phyloP scores from a whole-genome alignment of 2,329 filamentous ascomycete genomes.

The Neurospora sp. region DNA sequence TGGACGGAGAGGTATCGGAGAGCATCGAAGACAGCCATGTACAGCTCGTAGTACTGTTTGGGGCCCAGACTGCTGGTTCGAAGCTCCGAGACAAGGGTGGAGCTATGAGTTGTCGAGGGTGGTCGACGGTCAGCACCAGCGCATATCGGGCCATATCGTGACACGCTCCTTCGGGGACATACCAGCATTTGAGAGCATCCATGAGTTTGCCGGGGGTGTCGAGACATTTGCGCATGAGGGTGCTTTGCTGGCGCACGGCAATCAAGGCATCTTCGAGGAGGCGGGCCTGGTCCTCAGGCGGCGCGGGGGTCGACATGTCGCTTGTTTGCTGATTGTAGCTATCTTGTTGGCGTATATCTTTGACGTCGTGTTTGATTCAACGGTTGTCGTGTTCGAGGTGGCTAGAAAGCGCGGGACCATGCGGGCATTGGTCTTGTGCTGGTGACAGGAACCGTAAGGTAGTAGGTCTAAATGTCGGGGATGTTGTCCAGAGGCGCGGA shows the following conservation, averaged over 20 bases:
- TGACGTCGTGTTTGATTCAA: not conserved
- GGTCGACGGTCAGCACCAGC: not conserved
- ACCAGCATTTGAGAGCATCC: conserved; percentile 99
- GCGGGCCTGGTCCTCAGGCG: conserved; percentile 73
- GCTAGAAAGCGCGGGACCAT: not conserved
- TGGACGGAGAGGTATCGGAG: conserved; percentile 93
- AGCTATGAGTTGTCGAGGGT: conserved; percentile 44
- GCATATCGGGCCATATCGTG: conserved; percentile 4
- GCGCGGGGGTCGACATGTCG: conserved; percentile 40
- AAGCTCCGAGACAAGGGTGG: conserved; percentile 94
- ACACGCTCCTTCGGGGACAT: conserved; percentile 26
- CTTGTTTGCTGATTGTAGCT: conserved; percentile 2
- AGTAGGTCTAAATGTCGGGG: not conserved
- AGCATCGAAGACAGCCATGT: conserved; percentile 98
- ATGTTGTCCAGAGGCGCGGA: not conserved
- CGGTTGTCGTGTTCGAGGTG: not conserved
- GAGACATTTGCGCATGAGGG: conserved; percentile 93
- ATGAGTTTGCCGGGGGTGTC: conserved; percentile 97
- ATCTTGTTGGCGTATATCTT: not conserved
- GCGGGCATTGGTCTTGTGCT: not conserved
- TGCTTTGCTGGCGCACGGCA: conserved; percentile 93
- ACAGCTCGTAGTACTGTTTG: conserved; percentile 99
- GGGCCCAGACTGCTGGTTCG: conserved; percentile 95
- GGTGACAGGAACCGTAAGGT: not conserved
- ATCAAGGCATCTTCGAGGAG: conserved; percentile 94